These are phyloP conservation scores for Phaffia australis DNA, from an alignment of 768 basidiomycete species.

Conservation along the genomic window DNA sequence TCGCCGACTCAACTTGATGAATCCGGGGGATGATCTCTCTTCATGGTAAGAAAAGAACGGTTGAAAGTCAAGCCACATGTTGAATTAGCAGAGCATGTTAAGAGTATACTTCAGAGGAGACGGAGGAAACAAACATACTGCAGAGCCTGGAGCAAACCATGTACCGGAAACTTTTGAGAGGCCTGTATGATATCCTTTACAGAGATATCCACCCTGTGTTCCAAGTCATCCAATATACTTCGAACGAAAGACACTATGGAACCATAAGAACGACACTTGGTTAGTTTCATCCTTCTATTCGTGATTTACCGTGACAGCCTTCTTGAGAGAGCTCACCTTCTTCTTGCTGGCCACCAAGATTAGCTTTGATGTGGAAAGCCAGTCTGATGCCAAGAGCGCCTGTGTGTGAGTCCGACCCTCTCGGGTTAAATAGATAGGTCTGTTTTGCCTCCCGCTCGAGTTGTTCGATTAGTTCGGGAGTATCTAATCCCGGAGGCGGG, in stretches of 20 bases:
- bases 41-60: background rate
- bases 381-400: constrained; percentile 19
- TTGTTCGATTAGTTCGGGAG: background rate
- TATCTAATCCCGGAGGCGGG: constrained; percentile 4
- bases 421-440: constrained; percentile 9
- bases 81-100: too few relatives aligned
- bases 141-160: constrained; percentile 16
- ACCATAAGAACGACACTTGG: too few relatives aligned
- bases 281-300: background rate
- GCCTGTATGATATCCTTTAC: constrained; percentile 12
- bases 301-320: background rate
- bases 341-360: background rate
- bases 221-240: background rate
- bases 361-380: constrained; percentile 4
- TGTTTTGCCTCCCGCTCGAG: constrained; percentile 9
- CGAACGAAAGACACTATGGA: background rate
- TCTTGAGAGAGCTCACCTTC: background rate
- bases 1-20: background rate
- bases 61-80: background rate
- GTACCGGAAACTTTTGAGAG: constrained; percentile 4
- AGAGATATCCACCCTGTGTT: constrained; percentile 5
- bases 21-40: constrained; percentile 19
- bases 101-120: too few relatives aligned
- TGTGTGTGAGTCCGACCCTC: constrained; percentile 12
- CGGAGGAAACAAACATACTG: constrained; percentile 2